phyloP scores from a whole-genome alignment of 140 eudicot species.

The Cichorium intybus region DNA sequence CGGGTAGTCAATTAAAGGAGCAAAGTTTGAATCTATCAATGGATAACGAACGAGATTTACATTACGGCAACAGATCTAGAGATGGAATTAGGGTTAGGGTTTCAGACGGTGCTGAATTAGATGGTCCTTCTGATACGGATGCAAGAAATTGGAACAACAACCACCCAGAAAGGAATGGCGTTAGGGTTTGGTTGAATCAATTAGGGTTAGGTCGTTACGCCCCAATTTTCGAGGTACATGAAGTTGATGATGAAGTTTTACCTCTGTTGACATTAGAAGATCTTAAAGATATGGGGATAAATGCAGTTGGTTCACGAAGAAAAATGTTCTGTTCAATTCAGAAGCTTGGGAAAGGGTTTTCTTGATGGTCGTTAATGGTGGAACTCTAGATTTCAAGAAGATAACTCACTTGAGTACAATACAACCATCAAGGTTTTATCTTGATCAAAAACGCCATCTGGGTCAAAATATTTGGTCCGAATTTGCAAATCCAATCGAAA shows the following conservation, averaged over 20 bases:
- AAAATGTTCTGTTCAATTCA: slow-evolving; percentile 70
- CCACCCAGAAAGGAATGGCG: slow-evolving; percentile 47
- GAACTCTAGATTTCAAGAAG: not conserved
- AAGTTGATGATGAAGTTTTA: slow-evolving; percentile 90
- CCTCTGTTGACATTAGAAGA: slow-evolving; percentile 79
- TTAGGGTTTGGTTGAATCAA: slow-evolving; percentile 63
- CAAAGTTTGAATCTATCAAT: slow-evolving; percentile 53
- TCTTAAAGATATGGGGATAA: slow-evolving; percentile 91
- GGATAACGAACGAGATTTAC: slow-evolving; percentile 34
- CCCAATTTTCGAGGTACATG: slow-evolving; percentile 78
- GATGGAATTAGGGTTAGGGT: slow-evolving; percentile 40
- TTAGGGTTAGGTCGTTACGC: slow-evolving; percentile 67
- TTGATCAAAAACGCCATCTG: not conserved
- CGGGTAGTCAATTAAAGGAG: slow-evolving; percentile 54
- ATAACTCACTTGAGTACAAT: not conserved
- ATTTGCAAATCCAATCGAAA: not conserved
- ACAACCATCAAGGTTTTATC: not conserved
- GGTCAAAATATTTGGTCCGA: not conserved
- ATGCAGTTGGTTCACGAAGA: slow-evolving; percentile 79
- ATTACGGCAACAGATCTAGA: slow-evolving; percentile 13
- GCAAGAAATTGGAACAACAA: slow-evolving; percentile 22
- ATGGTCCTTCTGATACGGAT: slow-evolving; percentile 43
- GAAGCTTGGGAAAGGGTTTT: slow-evolving; percentile 73
- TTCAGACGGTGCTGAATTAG: slow-evolving; percentile 33
- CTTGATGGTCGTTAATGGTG: slow-evolving; percentile 35